These are phyloP conservation scores for Penicillium ochrochloron DNA, from an alignment of 495 filamentous ascomycete species.

Conservation along the genomic window DNA sequence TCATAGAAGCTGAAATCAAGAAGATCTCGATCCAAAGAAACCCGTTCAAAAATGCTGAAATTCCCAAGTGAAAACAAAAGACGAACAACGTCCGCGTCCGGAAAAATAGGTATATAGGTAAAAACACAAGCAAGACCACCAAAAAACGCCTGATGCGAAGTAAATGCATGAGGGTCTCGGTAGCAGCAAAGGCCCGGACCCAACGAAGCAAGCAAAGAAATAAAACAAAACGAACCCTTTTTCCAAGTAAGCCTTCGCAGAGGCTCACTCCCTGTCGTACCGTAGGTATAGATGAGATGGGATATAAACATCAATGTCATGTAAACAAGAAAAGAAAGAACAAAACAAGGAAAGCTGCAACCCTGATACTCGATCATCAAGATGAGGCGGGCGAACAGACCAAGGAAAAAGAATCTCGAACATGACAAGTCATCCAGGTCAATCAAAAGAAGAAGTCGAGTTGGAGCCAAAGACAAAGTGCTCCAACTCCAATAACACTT, in stretches of 20 bases:
- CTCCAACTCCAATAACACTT: not conserved
- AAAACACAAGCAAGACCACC: slow-evolving; percentile 6
- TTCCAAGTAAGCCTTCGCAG: slow-evolving; percentile 14
- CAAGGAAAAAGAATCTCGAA: not conserved
- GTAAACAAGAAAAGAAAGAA: slow-evolving; percentile 6
- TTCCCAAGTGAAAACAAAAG: slow-evolving; percentile 23
- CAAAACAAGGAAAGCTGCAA: not conserved
- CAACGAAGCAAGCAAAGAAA: slow-evolving; percentile 12
- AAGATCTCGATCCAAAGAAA: slow-evolving; percentile 18
- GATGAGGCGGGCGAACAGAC: slow-evolving; percentile 19
- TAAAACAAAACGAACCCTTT: slow-evolving; percentile 8
- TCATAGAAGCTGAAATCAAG: not conserved
- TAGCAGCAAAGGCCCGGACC: not conserved
- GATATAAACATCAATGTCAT: slow-evolving; percentile 34
- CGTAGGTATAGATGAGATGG: slow-evolving; percentile 23
- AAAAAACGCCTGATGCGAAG: slow-evolving; percentile 26
- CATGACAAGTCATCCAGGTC: not conserved
- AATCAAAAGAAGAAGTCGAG: not conserved
- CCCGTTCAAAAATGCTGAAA: slow-evolving; percentile 28
- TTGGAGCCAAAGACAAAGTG: not conserved
- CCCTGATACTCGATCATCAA: slow-evolving; percentile 26
- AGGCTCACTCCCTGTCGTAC: slow-evolving; percentile 27
- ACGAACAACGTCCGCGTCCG: slow-evolving; percentile 17
- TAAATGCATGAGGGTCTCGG: slow-evolving; percentile 10
- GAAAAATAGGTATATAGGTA: slow-evolving; percentile 37